Percentiles rank a stretch among this genome's conserved stretches.
phyloP scores from a whole-genome alignment of 176 grass and related monocot genomes.

The Avena insularis region DNA sequence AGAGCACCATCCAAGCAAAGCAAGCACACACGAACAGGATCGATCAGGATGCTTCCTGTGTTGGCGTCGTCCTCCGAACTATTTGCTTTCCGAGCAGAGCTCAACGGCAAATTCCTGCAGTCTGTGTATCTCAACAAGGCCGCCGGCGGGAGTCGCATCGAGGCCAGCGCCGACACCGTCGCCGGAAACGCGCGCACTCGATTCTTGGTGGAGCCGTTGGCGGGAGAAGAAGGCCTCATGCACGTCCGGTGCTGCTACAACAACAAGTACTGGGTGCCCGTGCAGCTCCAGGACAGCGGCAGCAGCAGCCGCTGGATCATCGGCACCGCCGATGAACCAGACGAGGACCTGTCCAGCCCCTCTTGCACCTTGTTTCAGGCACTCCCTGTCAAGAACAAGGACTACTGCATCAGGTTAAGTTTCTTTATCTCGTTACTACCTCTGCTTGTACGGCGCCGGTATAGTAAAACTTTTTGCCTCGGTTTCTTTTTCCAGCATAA shows the following conservation, averaged over 20 bases:
- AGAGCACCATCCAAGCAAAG: too few relatives aligned
- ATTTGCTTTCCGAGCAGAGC: background rate
- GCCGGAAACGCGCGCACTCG: background rate
- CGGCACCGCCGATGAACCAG: background rate
- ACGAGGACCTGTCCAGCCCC: conserved; percentile 13
- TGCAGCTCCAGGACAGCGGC: background rate
- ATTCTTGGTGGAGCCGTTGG: background rate
- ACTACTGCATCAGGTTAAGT: too few relatives aligned
- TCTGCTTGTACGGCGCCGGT: too few relatives aligned
- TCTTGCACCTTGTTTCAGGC: conserved; percentile 21
- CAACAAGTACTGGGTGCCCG: conserved; percentile 27
- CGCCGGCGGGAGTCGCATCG: background rate
- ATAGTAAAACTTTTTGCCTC: too few relatives aligned
- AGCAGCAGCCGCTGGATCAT: background rate
- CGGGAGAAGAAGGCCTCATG: background rate
- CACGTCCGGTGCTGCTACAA: conserved; percentile 10
- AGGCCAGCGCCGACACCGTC: background rate
- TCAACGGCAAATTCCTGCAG: background rate
- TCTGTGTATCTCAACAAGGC: background rate
- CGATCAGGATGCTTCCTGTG: background rate
- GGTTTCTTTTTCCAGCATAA: too few relatives aligned
- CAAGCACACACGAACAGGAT: too few relatives aligned
- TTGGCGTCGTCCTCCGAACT: background rate
- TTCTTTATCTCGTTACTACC: too few relatives aligned
- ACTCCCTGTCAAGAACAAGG: background rate